Evolutionary conservation across 371 early-diverging fungal genomes (phyloP).

Genomic region (Sporodiniella umbellata): DNA sequence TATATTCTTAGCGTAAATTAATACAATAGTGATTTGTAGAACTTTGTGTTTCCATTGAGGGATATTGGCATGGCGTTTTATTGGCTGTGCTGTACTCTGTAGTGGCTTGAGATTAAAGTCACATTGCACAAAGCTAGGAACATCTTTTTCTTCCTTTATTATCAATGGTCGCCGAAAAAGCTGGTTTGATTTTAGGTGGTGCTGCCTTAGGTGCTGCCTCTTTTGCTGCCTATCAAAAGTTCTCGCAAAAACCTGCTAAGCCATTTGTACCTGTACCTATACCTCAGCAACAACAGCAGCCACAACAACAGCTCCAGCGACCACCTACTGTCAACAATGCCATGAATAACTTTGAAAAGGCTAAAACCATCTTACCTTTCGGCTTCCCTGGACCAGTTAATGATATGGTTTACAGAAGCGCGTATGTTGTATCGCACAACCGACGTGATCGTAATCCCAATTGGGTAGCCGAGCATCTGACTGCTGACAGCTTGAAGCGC

Average conservation of each 20-base stretch:
- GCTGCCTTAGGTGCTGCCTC: slow-evolving; percentile 46
- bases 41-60: too few species aligned
- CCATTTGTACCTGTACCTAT: slow-evolving; percentile 12
- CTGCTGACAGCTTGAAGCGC: slow-evolving; percentile 55
- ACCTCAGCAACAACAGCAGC: slow-evolving; percentile 1
- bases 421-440: slow-evolving; percentile 67
- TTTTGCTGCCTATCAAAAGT: slow-evolving; percentile 40
- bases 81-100: too few species aligned
- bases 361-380: slow-evolving; percentile 45
- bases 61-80: background rate
- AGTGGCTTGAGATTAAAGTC: too few species aligned
- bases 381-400: slow-evolving; percentile 58
- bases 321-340: slow-evolving; percentile 1
- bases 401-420: slow-evolving; percentile 54
- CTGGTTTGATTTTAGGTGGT: slow-evolving; percentile 45
- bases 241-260: slow-evolving; percentile 26
- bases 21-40: too few species aligned
- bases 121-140: too few species aligned
- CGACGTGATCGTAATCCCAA: slow-evolving; percentile 81
- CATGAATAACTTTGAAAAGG: slow-evolving; percentile 30
- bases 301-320: background rate
- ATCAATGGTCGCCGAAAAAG: slow-evolving; percentile 32
- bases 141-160: too few species aligned
- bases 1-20: too few species aligned
- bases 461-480: slow-evolving; percentile 86